Evolutionary conservation across 1,284 basidiomycete genomes (phyloP).

Genomic region (Chalciporus sp.): DNA sequence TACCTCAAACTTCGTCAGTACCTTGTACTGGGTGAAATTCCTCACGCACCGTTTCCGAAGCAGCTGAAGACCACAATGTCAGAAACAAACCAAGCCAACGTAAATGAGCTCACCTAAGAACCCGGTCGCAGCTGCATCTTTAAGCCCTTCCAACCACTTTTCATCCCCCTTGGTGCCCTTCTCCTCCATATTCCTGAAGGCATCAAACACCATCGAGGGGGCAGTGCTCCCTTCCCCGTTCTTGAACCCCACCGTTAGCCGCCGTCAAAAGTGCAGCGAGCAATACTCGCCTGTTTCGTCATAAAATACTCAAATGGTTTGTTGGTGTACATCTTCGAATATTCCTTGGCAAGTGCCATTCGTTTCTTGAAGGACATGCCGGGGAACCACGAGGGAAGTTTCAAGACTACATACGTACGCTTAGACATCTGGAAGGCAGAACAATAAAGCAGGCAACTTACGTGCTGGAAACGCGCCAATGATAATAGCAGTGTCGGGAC

Average conservation of each 20-base stretch:
- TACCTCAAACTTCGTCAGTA: no score
- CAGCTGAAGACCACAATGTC: background rate
- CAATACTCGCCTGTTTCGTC: no score
- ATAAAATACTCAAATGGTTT: slow-evolving; percentile 4
- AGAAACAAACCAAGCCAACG: background rate
- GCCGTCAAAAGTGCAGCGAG: no score
- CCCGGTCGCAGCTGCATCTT: background rate
- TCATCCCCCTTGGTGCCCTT: background rate
- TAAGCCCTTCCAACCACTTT: slow-evolving; percentile 9
- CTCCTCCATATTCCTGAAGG: slow-evolving; percentile 9
- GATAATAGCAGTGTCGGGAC: background rate
- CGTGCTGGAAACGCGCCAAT: slow-evolving; percentile 1
- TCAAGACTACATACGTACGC: slow-evolving; percentile 2
- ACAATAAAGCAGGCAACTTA: background rate
- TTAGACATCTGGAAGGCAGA: no score
- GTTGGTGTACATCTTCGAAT: background rate
- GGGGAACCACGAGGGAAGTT: slow-evolving; percentile 15
- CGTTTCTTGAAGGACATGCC: slow-evolving; percentile 15
- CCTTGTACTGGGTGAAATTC: no score
- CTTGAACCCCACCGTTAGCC: background rate
- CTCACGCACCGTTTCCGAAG: background rate
- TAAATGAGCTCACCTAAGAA: background rate
- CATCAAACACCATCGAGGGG: slow-evolving; percentile 19
- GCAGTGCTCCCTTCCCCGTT: background rate
- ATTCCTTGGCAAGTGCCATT: background rate